Conservation (phyloP, 169 alveolate species). For the Plasmodium billcollinsi region DNA sequence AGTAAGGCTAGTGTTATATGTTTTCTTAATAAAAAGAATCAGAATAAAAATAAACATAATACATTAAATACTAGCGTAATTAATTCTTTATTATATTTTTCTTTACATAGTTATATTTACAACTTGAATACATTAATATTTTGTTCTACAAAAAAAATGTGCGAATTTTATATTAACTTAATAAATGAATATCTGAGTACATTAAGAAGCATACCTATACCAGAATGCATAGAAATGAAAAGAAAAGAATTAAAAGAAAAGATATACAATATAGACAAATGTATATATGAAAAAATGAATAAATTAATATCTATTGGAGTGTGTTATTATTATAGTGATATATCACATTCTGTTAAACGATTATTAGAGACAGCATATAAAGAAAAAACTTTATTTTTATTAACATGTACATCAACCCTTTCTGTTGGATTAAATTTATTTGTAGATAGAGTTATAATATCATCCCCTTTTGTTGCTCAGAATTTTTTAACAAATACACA, state of each 20-base stretch:
- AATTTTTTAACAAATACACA: slow-evolving; percentile 50
- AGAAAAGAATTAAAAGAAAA: slow-evolving; percentile 35
- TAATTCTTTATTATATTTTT: slow-evolving; percentile 22
- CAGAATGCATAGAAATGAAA: slow-evolving; percentile 11
- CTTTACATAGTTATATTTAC: slow-evolving; percentile 24
- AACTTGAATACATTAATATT: slow-evolving; percentile 62
- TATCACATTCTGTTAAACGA: slow-evolving; percentile 12
- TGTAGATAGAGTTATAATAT: slow-evolving; percentile 57
- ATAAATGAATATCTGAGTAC: slow-evolving; percentile 29
- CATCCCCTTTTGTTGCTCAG: slow-evolving; percentile 76
- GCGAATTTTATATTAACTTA: slow-evolving; percentile 39
- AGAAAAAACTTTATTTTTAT: slow-evolving; percentile 57
- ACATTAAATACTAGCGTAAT: slow-evolving; percentile 12
- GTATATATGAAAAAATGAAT: slow-evolving; percentile 40
- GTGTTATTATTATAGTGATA: slow-evolving; percentile 72
- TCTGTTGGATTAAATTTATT: slow-evolving; percentile 57
- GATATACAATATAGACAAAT: slow-evolving; percentile 26
- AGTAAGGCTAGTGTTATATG: no score
- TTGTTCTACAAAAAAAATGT: slow-evolving; percentile 58
- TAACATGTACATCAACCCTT: slow-evolving; percentile 70
- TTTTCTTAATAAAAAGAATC: not conserved
- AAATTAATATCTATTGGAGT: slow-evolving; percentile 26
- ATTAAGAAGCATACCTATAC: not conserved
- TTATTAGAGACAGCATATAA: slow-evolving; percentile 31
- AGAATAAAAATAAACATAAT: not conserved